These are phyloP conservation scores for Penicillium fuscoglaucum DNA, from an alignment of 2,329 filamentous ascomycete species.

Conservation along the genomic window DNA sequence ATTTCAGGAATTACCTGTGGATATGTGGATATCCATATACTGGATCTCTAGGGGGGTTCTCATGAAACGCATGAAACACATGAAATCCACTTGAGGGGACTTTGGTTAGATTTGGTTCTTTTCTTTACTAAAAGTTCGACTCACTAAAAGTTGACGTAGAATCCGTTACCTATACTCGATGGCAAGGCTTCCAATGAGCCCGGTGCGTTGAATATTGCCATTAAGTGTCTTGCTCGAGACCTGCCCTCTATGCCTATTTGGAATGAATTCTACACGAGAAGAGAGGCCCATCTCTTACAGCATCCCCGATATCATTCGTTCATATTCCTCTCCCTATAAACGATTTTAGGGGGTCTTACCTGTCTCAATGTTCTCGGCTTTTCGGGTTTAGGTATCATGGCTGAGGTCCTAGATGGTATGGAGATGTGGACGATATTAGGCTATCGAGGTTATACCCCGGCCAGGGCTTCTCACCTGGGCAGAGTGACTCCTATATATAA, in stretches of 20 bases:
- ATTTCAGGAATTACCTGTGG: background rate
- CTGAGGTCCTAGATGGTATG: background rate
- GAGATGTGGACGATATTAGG: background rate
- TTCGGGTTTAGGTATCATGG: background rate
- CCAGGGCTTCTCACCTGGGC: background rate
- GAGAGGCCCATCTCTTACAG: conserved; percentile 7
- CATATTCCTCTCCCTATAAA: conserved; percentile 14
- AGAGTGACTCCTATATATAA: background rate
- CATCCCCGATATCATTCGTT: conserved; percentile 17
- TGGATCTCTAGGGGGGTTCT: too few relatives aligned
- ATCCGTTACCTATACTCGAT: conserved; percentile 11
- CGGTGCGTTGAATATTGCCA: conserved; percentile 11
- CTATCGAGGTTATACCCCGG: background rate
- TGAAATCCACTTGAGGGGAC: conserved; percentile 38
- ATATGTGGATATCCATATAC: background rate
- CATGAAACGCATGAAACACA: background rate
- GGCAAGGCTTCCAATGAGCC: background rate
- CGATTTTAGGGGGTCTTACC: background rate
- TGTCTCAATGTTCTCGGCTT: background rate
- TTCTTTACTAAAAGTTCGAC: background rate
- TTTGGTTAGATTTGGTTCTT: background rate
- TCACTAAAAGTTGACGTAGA: conserved; percentile 25
- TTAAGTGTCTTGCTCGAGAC: too few relatives aligned
- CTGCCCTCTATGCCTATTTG: conserved; percentile 5
- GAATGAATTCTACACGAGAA: background rate